A percentile compares a stretch with the other conserved stretches of the same genome.
Conservation (phyloP, 2,329 filamentous ascomycete genomes). For the Boeremia lycopersici region DNA sequence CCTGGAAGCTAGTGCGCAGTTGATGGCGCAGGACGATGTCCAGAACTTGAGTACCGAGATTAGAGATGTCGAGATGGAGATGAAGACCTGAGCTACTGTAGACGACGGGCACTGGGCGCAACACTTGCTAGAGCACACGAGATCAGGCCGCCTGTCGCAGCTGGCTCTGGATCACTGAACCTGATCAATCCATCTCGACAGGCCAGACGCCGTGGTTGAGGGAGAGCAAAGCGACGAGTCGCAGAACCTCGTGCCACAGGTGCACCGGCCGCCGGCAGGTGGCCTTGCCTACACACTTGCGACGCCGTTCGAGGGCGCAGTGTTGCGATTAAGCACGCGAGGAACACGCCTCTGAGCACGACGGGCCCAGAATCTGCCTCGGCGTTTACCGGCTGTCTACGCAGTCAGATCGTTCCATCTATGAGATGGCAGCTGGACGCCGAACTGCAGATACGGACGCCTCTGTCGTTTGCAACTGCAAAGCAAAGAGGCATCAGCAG, state of each 20-base stretch:
- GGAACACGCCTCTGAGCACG: not conserved
- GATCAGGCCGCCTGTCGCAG: not conserved
- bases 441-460: not conserved
- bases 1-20: conserved; percentile 57
- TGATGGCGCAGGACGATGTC: conserved; percentile 48
- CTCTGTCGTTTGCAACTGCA: not conserved
- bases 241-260: not conserved
- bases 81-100: conserved; percentile 38
- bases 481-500: conserved; percentile 19
- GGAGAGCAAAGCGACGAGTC: not conserved
- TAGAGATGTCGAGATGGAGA: conserved; percentile 43
- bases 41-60: conserved; percentile 45
- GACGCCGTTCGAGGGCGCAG: not conserved
- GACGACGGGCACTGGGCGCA: not conserved
- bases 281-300: not conserved
- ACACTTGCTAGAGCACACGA: not conserved
- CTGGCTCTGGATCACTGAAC: not conserved
- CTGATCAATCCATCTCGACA: not conserved
- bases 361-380: not conserved
- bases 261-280: not conserved
- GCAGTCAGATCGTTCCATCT: not conserved
- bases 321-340: not conserved
- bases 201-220: not conserved
- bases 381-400: not conserved
- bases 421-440: not conserved